Conservation (phyloP, 768 basidiomycete genomes). For the Termitomyces sp. region DNA sequence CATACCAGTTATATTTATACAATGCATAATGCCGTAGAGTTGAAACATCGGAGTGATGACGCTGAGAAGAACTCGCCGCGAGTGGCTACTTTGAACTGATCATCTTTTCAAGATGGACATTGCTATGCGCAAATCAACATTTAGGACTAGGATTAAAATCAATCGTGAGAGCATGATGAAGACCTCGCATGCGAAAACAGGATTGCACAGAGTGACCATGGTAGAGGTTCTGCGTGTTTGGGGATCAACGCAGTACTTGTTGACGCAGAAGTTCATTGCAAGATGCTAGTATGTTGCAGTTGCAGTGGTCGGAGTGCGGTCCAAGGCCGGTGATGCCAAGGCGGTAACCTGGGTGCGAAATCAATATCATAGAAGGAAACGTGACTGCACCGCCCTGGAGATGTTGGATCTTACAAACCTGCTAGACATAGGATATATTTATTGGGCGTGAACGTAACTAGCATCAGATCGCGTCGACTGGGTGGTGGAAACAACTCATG, state of each 20-base stretch:
- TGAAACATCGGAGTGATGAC: constrained; percentile 1
- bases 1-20: background rate
- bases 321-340: no score
- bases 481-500: background rate
- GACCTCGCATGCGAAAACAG: background rate
- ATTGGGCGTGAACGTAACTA: background rate
- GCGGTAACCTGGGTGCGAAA: no score
- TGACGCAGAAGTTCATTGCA: no score
- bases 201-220: background rate
- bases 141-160: background rate
- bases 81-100: background rate
- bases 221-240: no score
- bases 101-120: background rate
- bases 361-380: background rate
- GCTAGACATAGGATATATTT: background rate
- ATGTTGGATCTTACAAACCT: background rate
- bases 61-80: background rate
- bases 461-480: background rate
- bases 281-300: background rate
- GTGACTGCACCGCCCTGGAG: background rate
- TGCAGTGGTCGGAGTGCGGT: background rate
- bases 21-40: background rate
- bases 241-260: no score
- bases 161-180: background rate
- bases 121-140: background rate